Evolutionary conservation across 257 asterid genomes (phyloP), one percentile per base, ranked within the genome.

Genomic region (Gardenia jasminoides): DNA sequence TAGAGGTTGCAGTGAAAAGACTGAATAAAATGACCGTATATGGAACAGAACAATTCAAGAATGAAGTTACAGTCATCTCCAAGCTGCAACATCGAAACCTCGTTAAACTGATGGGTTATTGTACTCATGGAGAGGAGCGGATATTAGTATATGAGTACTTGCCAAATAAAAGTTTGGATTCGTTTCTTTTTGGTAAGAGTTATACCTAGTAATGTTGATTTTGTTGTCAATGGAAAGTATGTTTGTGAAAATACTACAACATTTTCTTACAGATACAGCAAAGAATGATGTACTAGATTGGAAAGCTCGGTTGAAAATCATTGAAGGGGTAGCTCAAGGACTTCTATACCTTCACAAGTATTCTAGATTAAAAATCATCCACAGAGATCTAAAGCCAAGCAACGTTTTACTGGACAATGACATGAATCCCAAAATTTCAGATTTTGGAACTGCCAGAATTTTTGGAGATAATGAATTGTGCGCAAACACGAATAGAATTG

Each of bases 351-450:
- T 69, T 11, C 74, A 69, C 0, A 69, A 43, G 74, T 69, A 69
- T 43, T 69, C 74, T 0, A 69, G 74, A 22, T 20, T 43, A 24
- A 69, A 20, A 11, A 41, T 68, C 10, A 39, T 68, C 2, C 73
- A 68, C 30, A 68, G 73, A 1, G 73, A 68, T 2, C 30, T 69
- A 4, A 69, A 69, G 44, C 24, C 74, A 9, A 48, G 76, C 65
- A 48, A 72, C 12, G 13, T 74, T 26, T 22, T 54, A 33, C 36
- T 74, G 47, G 77, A 74, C 36, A 33, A 19, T 10, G 47, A 54
- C 11, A 7, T 74, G 48, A 74, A 74, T 11, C 77, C 77, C 10
- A 74, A 74, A 28, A 74, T 74, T 74, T 54, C 77, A 8, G 75
- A 71, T 17, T 71, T 71, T 71, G 77, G 77, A 9, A 54, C 67